Base-by-base conservation (phyloP, 108 stramenopile species). In the Nitzschia palea region DNA sequence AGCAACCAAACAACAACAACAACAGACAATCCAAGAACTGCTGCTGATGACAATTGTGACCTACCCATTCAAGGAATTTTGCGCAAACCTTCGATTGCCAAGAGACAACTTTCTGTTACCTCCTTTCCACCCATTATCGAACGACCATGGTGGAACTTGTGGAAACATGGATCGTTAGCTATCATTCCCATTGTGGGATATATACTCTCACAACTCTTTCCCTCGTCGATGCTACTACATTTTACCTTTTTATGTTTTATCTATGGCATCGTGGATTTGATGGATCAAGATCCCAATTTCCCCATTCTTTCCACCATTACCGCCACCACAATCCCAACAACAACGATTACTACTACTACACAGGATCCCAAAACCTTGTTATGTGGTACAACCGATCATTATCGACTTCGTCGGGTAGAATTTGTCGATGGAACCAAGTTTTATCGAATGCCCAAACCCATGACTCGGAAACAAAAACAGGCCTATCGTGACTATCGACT, bases 371-470 rank as follows among this genome's bases (percentile, higher is more conserved):
- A 40, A 12, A 40, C 37, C 37, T 10, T 12, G 10, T 10, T 12
- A 40, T 6, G 10, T 10, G 12, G 10, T 12, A 40, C 37, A 10
- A 10, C 37, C 10, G 37, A 40, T 6, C 37, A 10, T 12, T 10
- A 12, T 12, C 47, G 47, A 4, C 9, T 5, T 48, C 47, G 47
- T 3, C 36, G 40, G 3, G 59, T 60, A n/a, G 25, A 22, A 8
- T 60, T 60, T 60, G 59, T 25, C 23, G 59, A 37, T 26, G 59
- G 59, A 34, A 60, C 59, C 59, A 60, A 60, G 27, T 60, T 60
- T 26, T 34, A 40, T 60, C 35, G 59, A 40, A 12, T 60, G 35
- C 59, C 59, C 37, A 40, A 40, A 40, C 59, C 59, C 36, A 42
- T 60, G 59, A 32, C 59, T 25, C 36, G 37, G 23, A 3, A 40